These are phyloP conservation scores for Gnomoniopsis smithogilvyi DNA, from an alignment of 2,329 filamentous ascomycete species.

Conservation along the genomic window DNA sequence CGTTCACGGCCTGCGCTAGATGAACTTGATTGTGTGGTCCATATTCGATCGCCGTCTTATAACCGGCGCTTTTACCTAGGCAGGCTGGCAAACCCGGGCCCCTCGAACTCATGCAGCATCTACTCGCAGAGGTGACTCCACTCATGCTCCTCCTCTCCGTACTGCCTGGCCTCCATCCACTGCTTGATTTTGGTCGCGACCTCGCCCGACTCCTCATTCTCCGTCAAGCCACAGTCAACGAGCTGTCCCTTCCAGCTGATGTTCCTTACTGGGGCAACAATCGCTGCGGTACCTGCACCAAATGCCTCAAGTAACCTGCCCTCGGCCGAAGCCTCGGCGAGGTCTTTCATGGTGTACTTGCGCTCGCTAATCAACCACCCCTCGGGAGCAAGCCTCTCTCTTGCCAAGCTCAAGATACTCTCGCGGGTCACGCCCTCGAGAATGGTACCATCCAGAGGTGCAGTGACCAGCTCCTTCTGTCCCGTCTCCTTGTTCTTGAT, in stretches of 20 bases:
- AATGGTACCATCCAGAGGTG: constrained; percentile 93
- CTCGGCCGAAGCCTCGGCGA: constrained; percentile 77
- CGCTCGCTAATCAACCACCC: constrained; percentile 88
- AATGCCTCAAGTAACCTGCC: constrained; percentile 91
- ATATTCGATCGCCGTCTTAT: background rate
- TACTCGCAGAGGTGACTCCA: constrained; percentile 69
- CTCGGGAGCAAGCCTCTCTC: constrained; percentile 76
- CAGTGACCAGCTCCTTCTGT: constrained; percentile 89
- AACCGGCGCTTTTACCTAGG: background rate
- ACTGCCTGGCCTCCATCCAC: constrained; percentile 95
- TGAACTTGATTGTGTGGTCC: background rate
- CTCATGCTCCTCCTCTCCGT: constrained; percentile 85
- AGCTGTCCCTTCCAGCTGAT: constrained; percentile 85
- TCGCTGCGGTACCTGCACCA: constrained; percentile 87
- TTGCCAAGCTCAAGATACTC: constrained; percentile 80
- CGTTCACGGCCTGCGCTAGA: background rate
- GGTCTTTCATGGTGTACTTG: constrained; percentile 87
- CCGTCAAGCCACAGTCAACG: constrained; percentile 78
- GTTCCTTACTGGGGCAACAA: constrained; percentile 84
- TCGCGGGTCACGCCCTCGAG: constrained; percentile 93
- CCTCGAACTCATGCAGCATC: background rate
- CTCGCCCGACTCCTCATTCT: constrained; percentile 82
- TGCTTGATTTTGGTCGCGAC: constrained; percentile 85
- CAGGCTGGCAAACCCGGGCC: too few relatives aligned
- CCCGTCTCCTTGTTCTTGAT: constrained; percentile 83